Base-by-base conservation (phyloP, 1,284 basidiomycete genomes). In the Athelia psychrophila region DNA sequence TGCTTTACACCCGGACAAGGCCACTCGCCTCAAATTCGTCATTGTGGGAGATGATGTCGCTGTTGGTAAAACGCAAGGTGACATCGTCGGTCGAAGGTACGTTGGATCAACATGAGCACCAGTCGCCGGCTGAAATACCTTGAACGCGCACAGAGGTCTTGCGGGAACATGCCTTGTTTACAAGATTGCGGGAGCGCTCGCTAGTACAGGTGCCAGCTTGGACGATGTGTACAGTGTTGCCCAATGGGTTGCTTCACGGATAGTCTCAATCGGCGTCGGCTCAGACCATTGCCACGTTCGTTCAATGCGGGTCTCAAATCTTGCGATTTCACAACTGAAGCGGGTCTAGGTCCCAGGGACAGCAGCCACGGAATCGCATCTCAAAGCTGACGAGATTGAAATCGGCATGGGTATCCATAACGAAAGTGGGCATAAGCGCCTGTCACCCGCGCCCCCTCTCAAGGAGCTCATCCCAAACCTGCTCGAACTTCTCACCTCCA, bases 331-430 rank as follows among this genome's bases (percentile, higher is more conserved):
- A 46, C 2, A 2, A 23, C 1, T 48, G 13, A 47, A 24, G 19
- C 10, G 24, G 51, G 33, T 19, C 12, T 50, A 91, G 88, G 84
- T 93, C 49, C 91, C 93, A 5, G 93, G 93, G 18, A 95, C 92
- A 2, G 83, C 82, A 0, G 63, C 79, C 2, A 68, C 75, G 2
- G 72, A 82, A 46, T 80, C 81, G 2, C 80, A 87, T 63, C 75
- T 95, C 6, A 72, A 73, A 8, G 63, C 70, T 3, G 70, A 79
- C 38, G 91, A 95, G 69, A 82, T 93, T 49, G 93, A 95, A 67
- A 86, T 95, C 51, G 93, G 95, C 12, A 78, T 91, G 77, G 91
- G 91, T 18, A 95, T 96, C 56, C 94, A 98, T 74, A 98, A 98
- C 65, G 95, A 98, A 70, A 80, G 87, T 24, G 95, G 95, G 10